Base-by-base conservation (phyloP, 2,329 filamentous ascomycete species). In the Zasmidium citrigriseum region DNA sequence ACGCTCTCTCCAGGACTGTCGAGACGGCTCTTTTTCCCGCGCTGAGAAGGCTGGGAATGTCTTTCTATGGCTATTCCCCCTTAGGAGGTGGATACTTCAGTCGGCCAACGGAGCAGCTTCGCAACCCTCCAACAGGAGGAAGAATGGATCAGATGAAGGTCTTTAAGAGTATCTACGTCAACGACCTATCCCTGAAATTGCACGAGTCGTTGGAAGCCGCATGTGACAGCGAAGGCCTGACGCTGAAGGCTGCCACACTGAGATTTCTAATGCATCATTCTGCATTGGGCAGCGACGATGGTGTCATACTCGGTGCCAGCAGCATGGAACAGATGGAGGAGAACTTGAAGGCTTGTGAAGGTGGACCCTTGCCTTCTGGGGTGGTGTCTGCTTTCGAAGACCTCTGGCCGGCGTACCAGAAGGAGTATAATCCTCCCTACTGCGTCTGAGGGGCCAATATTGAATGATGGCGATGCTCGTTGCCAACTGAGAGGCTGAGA, bases 261-360 rank as follows among this genome's bases (percentile, higher is more conserved):
- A 64, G 80, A 21, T 83, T 79, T 79, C 63, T 77, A 21, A 68
- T 70, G 12, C 75, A 82, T 67, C 79, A 82, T 63, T 78, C 74
- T 2, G 53, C 64, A n/a, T 55, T 79, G 38, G 65, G 64, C 9
- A 48, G 64, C 3, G 69, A 68, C 0, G 77, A 78, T 67, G 73
- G 64, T 2, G 62, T 78, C 9, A 76, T 78, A 51, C 65, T 78
- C 5, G 76, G 76, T 2, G 75, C 73, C 11, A 74, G 61, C 10
- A 69, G 63, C 21, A 22, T 53, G 11, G 64, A 67, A 57, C 72
- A 74, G 62, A 62, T 73, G 64, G 55, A 67, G 61, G 61, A 72
- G 55, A 74, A 72, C 41, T 14, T 73, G 14, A 56, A 60, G 20
- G 65, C 63, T 22, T 67, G 67, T 51, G 63, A 69, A 46, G 61